A percentile compares a stretch with the other conserved stretches of the same genome.
Conservation (phyloP, 2,329 filamentous ascomycete genomes). For the Aspergillus aculeatus region DNA sequence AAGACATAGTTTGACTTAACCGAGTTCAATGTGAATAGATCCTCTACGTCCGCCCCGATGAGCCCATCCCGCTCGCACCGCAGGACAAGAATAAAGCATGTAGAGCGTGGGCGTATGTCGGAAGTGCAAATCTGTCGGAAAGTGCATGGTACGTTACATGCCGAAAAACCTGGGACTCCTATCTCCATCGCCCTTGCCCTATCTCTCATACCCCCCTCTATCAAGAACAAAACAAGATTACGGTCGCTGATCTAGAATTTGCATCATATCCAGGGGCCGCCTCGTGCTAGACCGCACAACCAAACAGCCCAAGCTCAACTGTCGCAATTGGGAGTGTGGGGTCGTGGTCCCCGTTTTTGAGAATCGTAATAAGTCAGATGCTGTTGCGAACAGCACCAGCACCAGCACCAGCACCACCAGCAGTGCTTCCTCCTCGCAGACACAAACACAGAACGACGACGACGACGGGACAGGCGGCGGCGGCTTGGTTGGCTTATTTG, state of each 20-base stretch:
- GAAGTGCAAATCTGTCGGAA: slow-evolving; percentile 88
- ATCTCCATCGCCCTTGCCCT: not conserved
- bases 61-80: slow-evolving; percentile 20
- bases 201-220: not conserved
- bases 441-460: not conserved
- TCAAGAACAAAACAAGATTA: no score
- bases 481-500: slow-evolving; percentile 33
- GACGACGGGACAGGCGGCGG: slow-evolving; percentile 7
- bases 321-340: slow-evolving; percentile 94
- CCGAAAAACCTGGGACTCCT: not conserved
- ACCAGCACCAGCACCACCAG: no score
- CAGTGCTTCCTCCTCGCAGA: not conserved
- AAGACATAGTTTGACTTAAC: not conserved
- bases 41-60: slow-evolving; percentile 32
- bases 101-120: slow-evolving; percentile 76
- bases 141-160: slow-evolving; percentile 74
- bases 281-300: slow-evolving; percentile 68
- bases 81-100: slow-evolving; percentile 28
- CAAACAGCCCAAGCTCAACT: slow-evolving; percentile 71
- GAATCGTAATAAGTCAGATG: not conserved
- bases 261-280: slow-evolving; percentile 63
- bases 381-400: slow-evolving; percentile 5
- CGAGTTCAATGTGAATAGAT: slow-evolving; percentile 23
- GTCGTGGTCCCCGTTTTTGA: slow-evolving; percentile 66
- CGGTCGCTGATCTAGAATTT: not conserved